phyloP scores from a whole-genome alignment of 139 green algal species.

The Chara braunii region DNA sequence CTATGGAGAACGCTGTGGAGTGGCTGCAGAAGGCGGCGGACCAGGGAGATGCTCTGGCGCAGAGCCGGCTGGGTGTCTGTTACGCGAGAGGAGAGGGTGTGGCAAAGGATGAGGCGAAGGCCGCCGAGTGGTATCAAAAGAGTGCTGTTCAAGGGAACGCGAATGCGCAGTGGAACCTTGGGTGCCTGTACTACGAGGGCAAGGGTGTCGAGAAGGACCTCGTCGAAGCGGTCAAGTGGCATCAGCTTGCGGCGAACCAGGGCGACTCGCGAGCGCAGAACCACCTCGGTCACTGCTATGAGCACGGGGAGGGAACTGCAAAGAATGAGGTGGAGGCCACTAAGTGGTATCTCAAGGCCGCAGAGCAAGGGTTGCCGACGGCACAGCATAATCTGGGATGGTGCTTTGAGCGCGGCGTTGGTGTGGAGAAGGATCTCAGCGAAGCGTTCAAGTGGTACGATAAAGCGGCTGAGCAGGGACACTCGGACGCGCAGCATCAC shows the following conservation, averaged over 20 bases:
- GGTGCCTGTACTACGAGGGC: conserved; percentile 11
- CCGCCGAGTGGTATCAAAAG: conserved; percentile 10
- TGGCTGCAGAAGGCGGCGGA: conserved; percentile 32
- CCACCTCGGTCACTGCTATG: too few relatives aligned
- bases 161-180: conserved; percentile 6
- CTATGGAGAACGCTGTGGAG: too few relatives aligned
- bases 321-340: conserved; percentile 8
- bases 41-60: conserved; percentile 18
- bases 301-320: conserved; percentile 3
- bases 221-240: conserved; percentile 4
- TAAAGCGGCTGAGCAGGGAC: conserved; percentile 13
- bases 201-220: conserved; percentile 14
- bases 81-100: conserved; percentile 1
- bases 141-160: conserved; percentile 5
- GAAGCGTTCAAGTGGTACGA: conserved; percentile 6
- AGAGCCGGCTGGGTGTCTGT: conserved; percentile 23
- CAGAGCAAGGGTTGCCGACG: conserved; percentile 20
- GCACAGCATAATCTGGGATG: conserved; percentile 17
- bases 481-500: neutral
- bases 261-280: neutral
- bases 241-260: neutral
- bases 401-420: conserved; percentile 16
- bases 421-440: conserved; percentile 10
- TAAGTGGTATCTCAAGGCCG: conserved; percentile 26
- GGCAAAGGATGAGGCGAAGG: too few relatives aligned